Evolutionary conservation across 1,139 yeast species (phyloP).

Genomic region (Kluyveromyces marxianus): DNA sequence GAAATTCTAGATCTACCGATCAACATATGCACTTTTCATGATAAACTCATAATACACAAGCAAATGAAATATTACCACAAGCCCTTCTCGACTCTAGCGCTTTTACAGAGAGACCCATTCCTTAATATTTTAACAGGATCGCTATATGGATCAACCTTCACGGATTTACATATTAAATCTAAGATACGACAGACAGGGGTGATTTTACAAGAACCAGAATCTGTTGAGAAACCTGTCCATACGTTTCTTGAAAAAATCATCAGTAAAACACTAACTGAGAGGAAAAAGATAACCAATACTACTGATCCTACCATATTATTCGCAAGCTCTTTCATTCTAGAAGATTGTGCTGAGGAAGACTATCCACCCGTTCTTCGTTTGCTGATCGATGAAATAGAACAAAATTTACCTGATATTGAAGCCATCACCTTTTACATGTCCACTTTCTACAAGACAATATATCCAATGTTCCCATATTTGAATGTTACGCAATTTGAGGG

Average conservation of each 20-base stretch:
- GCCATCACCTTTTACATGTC: slow-evolving; percentile 1
- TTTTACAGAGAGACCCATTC: slow-evolving; percentile 5
- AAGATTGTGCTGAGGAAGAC: not conserved
- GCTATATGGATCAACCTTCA: slow-evolving; percentile 3
- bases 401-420: not conserved
- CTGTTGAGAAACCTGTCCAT: slow-evolving; percentile 1
- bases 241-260: slow-evolving; percentile 1
- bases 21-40: slow-evolving; percentile 3
- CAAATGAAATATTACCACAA: slow-evolving; percentile 5
- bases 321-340: not conserved
- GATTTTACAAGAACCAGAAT: not conserved
- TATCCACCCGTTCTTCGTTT: slow-evolving; percentile 1
- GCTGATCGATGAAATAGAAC: slow-evolving; percentile 2
- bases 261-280: not conserved
- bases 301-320: slow-evolving; percentile 1
- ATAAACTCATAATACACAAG: slow-evolving; percentile 4
- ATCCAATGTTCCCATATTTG: slow-evolving; percentile 6
- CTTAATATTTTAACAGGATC: slow-evolving; percentile 6
- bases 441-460: slow-evolving; percentile 3
- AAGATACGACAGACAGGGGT: not conserved
- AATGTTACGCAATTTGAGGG: slow-evolving; percentile 5
- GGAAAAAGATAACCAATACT: not conserved
- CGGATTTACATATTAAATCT: not conserved
- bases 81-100: slow-evolving; percentile 5
- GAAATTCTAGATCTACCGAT: not conserved